phyloP scores from a whole-genome alignment of 2,329 filamentous ascomycete genomes.

The Talaromyces sp. region DNA sequence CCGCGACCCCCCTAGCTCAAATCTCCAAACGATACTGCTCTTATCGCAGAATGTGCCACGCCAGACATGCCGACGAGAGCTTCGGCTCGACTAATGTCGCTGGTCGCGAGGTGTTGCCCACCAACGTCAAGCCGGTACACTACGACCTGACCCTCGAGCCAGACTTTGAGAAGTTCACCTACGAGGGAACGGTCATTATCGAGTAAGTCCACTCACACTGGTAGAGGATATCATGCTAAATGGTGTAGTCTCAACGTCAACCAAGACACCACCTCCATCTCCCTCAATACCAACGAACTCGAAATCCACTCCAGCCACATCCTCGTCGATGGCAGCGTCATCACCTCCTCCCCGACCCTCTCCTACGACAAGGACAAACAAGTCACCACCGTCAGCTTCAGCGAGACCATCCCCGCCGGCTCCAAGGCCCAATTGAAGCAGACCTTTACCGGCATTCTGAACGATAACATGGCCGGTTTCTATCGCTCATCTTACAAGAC shows the following conservation, averaged over 20 bases:
- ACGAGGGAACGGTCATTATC: slow-evolving; percentile 78
- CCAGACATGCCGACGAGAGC: slow-evolving; percentile 54
- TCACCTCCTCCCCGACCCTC: slow-evolving; percentile 63
- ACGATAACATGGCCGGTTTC: slow-evolving; percentile 97
- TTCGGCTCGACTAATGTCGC: slow-evolving; percentile 57
- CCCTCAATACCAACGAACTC: slow-evolving; percentile 83
- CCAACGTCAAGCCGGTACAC: slow-evolving; percentile 87
- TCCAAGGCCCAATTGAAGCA: slow-evolving; percentile 74
- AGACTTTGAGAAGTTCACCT: slow-evolving; percentile 82
- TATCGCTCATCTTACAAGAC: slow-evolving; percentile 93
- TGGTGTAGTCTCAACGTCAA: slow-evolving; percentile 66
- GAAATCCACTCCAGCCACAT: slow-evolving; percentile 74
- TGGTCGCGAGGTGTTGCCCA: slow-evolving; percentile 79
- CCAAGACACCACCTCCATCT: slow-evolving; percentile 79
- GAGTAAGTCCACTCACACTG: slow-evolving; percentile 52
- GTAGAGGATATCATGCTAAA: not conserved
- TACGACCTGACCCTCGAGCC: slow-evolving; percentile 92
- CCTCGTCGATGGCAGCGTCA: slow-evolving; percentile 52
- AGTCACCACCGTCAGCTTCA: slow-evolving; percentile 76
- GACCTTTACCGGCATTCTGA: slow-evolving; percentile 74
- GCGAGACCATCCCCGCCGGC: slow-evolving; percentile 68
- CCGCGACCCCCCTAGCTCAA: slow-evolving; percentile 18
- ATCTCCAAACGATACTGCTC: slow-evolving; percentile 61
- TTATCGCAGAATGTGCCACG: slow-evolving; percentile 72
- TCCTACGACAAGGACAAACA: slow-evolving; percentile 76